Evolutionary conservation across 257 asterid genomes (phyloP).

Genomic region (Salvia miltiorrhiza): DNA sequence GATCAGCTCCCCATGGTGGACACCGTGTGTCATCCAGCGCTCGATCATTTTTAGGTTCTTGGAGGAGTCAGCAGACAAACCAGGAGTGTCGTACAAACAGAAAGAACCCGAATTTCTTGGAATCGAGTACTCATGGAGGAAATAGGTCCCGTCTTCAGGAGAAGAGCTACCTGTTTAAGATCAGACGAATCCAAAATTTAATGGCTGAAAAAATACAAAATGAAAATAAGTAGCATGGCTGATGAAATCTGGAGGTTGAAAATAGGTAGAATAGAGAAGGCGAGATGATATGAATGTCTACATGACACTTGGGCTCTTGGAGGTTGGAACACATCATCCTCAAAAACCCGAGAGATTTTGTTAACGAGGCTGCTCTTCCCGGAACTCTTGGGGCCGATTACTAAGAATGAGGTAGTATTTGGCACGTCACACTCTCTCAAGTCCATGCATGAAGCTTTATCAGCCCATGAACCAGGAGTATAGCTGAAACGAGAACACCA

Average conservation of each 20-base stretch:
- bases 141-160: conserved; percentile 60
- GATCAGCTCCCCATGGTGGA: conserved; percentile 59
- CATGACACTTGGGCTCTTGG: conserved; percentile 81
- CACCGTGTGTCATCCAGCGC: conserved; percentile 71
- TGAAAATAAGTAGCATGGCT: background rate
- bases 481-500: conserved; percentile 48
- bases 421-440: conserved; percentile 37
- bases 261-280: background rate
- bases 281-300: conserved; percentile 13
- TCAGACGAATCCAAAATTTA: background rate
- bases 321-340: conserved; percentile 38
- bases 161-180: conserved; percentile 40
- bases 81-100: conserved; percentile 68
- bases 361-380: conserved; percentile 91
- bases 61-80: conserved; percentile 43
- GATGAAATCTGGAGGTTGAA: too few species aligned
- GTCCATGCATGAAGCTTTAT: conserved; percentile 33
- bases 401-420: conserved; percentile 45
- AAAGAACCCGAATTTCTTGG: conserved; percentile 62
- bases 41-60: conserved; percentile 44
- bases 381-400: conserved; percentile 74
- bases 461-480: conserved; percentile 69
- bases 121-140: conserved; percentile 54
- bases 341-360: conserved; percentile 58
- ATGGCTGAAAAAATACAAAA: background rate